These are phyloP conservation scores for Trichoderma citrinoviride DNA, from an alignment of 2,329 filamentous ascomycete species.

Conservation along the genomic window DNA sequence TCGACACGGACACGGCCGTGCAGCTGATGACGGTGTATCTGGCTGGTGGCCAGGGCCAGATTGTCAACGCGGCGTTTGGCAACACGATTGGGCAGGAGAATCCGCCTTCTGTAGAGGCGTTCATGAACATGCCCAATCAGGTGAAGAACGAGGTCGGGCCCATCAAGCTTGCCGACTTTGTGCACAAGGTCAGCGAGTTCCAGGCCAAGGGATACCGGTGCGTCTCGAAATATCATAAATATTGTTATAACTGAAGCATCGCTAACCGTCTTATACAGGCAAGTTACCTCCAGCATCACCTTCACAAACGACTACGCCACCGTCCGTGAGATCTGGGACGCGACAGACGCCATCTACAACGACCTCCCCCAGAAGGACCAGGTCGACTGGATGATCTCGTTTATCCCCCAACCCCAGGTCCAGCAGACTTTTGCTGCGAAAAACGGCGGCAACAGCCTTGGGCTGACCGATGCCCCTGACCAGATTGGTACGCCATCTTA, in stretches of 20 bases:
- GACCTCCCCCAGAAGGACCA: conserved; percentile 20
- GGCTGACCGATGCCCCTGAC: conserved; percentile 17
- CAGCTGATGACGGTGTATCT: conserved; percentile 14
- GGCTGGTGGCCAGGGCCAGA: neutral
- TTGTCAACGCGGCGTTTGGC: conserved; percentile 12
- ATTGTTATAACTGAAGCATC: no score
- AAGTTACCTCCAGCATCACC: conserved; percentile 23
- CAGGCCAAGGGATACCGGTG: conserved; percentile 23
- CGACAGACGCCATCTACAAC: conserved; percentile 20
- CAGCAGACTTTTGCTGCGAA: conserved; percentile 14
- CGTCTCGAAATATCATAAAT: no score
- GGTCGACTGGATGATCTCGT: conserved; percentile 24
- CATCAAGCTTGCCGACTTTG: conserved; percentile 21
- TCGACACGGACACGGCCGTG: conserved; percentile 1
- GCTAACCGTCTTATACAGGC: neutral
- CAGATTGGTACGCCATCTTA: conserved; percentile 22
- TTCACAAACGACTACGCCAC: conserved; percentile 21
- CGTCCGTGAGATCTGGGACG: conserved; percentile 20
- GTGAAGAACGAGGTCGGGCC: conserved; percentile 9
- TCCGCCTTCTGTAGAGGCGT: conserved; percentile 17
- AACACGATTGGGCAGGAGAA: conserved; percentile 14
- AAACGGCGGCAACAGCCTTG: conserved; percentile 22
- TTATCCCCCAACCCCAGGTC: conserved; percentile 22
- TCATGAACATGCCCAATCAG: conserved; percentile 22
- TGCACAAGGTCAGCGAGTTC: conserved; percentile 22